Conservation (phyloP, 164 flowering plant species). For the Macadamia tetraphylla region DNA sequence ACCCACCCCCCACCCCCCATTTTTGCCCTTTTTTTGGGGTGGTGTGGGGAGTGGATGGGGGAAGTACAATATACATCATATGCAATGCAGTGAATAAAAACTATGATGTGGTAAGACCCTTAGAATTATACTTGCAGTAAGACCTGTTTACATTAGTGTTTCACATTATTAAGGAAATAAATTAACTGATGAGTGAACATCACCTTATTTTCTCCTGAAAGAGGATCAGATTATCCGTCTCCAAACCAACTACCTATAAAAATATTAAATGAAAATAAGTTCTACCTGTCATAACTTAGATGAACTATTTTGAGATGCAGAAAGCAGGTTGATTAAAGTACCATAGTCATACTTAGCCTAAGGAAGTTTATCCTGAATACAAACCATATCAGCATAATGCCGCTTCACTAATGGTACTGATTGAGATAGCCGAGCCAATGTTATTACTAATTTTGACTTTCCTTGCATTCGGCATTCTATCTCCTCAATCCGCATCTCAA, state of each 20-base stretch:
- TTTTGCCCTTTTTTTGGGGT: too few relatives aligned
- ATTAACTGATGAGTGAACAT: conserved; percentile 8
- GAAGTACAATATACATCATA: too few relatives aligned
- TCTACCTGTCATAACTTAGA: not conserved
- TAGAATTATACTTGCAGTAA: not conserved
- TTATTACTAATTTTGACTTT: conserved; percentile 51
- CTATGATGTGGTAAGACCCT: not conserved
- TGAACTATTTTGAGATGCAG: not conserved
- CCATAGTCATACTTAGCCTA: not conserved
- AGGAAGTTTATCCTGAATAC: conserved; percentile 10
- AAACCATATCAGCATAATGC: conserved; percentile 90
- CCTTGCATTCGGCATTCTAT: conserved; percentile 53
- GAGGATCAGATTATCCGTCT: conserved; percentile 68
- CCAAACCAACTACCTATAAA: conserved; percentile 74
- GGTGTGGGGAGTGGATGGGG: too few relatives aligned
- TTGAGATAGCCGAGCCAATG: conserved; percentile 64
- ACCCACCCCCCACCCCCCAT: too few relatives aligned
- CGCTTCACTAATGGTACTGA: conserved; percentile 44
- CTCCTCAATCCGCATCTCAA: conserved; percentile 63
- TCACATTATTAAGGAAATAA: not conserved
- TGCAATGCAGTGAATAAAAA: not conserved
- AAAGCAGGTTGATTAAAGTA: not conserved
- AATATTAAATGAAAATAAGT: conserved; percentile 3
- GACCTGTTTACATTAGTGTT: not conserved
- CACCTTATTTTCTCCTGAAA: conserved; percentile 95